phyloP scores from a whole-genome alignment of 352 stramenopile species.

The Globisporangium yorkense region DNA sequence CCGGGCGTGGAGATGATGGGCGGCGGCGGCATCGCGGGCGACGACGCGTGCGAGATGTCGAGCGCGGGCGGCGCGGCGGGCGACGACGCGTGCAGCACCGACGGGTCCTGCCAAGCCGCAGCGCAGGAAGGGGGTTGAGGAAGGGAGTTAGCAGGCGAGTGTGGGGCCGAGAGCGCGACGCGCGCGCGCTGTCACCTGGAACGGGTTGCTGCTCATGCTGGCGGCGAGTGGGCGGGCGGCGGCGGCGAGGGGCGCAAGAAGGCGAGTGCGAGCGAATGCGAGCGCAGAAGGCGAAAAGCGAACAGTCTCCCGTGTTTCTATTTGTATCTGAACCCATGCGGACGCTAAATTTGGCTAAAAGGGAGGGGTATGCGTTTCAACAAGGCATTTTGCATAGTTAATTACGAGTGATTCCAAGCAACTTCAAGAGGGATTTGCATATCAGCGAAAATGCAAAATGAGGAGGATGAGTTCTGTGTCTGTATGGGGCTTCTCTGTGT shows the following conservation, averaged over 20 bases:
- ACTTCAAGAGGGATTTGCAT: neutral
- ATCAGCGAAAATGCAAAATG: neutral
- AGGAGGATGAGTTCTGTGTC: neutral
- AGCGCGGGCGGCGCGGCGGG: conserved; percentile 15
- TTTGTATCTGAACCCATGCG: no score
- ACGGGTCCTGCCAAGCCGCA: conserved; percentile 19
- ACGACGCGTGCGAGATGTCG: conserved; percentile 19
- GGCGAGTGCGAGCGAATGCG: neutral
- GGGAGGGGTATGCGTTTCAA: no score
- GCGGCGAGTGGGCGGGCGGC: neutral
- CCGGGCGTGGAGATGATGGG: conserved; percentile 23
- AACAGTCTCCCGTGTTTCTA: no score
- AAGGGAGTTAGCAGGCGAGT: no score
- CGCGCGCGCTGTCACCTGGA: conserved; percentile 9
- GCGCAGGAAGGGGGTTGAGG: no score
- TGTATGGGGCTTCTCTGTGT: no score
- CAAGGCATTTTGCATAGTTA: no score
- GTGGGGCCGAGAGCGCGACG: no score
- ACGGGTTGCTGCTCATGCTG: conserved; percentile 23
- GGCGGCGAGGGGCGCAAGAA: neutral
- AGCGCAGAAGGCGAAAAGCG: no score
- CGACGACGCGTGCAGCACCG: conserved; percentile 31
- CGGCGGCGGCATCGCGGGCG: conserved; percentile 30
- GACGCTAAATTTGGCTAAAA: no score
- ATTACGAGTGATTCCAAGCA: no score